A percentile compares a stretch with the other conserved stretches of the same genome.
Evolutionary conservation across 306 rosid species (phyloP).

Genomic region (Astragalus membranaceus): DNA sequence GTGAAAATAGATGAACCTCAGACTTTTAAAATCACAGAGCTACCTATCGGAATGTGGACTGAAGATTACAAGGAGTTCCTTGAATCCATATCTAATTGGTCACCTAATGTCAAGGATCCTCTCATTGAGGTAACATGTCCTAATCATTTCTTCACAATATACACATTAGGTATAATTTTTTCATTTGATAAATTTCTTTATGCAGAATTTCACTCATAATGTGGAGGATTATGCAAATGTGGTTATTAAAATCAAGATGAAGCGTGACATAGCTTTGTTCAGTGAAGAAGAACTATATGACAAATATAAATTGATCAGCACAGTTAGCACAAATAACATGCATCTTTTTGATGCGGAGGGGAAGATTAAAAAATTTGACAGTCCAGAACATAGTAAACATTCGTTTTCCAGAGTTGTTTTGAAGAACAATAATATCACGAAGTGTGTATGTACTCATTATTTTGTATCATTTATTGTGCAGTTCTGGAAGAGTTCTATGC

Average conservation of each 20-base stretch:
- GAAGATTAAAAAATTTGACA: slow-evolving; percentile 74
- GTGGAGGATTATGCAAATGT: slow-evolving; percentile 64
- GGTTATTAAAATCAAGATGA: slow-evolving; percentile 54
- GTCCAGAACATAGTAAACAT: slow-evolving; percentile 70
- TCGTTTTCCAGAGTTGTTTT: background rate
- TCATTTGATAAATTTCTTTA: background rate
- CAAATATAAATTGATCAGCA: slow-evolving; percentile 60
- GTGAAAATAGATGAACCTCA: slow-evolving; percentile 52
- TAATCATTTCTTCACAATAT: background rate
- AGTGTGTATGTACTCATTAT: background rate
- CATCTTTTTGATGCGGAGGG: slow-evolving; percentile 82
- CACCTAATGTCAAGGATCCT: slow-evolving; percentile 72
- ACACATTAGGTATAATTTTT: background rate
- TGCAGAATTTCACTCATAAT: slow-evolving; percentile 76
- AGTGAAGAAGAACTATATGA: slow-evolving; percentile 66
- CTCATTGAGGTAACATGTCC: slow-evolving; percentile 53
- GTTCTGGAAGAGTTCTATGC: slow-evolving; percentile 82
- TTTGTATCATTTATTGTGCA: slow-evolving; percentile 28
- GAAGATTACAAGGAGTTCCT: slow-evolving; percentile 85
- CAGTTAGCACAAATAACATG: slow-evolving; percentile 78
- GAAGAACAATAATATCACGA: background rate
- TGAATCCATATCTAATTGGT: slow-evolving; percentile 56
- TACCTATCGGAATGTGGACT: slow-evolving; percentile 89
- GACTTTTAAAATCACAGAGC: slow-evolving; percentile 57
- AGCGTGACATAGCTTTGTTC: slow-evolving; percentile 42